Percentiles rank a stretch among this genome's conserved stretches.
phyloP scores from a whole-genome alignment of 768 basidiomycete genomes.

The Tricholoma matsutake region DNA sequence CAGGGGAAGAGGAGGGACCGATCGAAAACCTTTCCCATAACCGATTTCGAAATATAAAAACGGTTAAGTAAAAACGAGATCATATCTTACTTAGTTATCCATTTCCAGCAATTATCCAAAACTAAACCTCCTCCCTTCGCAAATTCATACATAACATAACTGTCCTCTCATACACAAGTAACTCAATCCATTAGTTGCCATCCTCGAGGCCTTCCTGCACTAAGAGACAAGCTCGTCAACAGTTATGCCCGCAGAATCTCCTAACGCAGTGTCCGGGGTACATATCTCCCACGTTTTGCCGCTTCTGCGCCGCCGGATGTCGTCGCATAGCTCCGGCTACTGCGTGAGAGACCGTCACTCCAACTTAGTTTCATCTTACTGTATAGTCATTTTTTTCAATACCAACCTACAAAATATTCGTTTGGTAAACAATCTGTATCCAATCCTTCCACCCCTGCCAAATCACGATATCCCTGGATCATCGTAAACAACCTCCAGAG shows the following conservation, averaged over 20 bases:
- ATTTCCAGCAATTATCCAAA: no score
- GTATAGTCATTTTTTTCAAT: background rate
- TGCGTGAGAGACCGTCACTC: constrained; percentile 15
- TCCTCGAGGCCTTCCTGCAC: background rate
- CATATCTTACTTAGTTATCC: constrained; percentile 8
- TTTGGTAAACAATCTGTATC: no score
- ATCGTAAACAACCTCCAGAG: no score
- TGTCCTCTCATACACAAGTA: background rate
- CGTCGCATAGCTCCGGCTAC: constrained; percentile 10
- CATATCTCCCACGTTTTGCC: constrained; percentile 6
- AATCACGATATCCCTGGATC: no score
- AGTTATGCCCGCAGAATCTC: background rate
- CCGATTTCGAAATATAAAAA: background rate
- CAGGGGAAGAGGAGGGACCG: constrained; percentile 15
- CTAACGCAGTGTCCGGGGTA: background rate
- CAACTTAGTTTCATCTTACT: background rate
- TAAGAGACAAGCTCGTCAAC: background rate
- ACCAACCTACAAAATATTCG: no score
- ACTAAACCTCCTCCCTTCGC: no score
- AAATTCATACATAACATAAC: background rate
- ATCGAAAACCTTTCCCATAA: constrained; percentile 23
- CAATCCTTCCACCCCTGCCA: no score
- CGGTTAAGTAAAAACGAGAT: constrained; percentile 5
- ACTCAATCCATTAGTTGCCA: no score
- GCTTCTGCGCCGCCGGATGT: constrained; percentile 16